phyloP scores from a whole-genome alignment of 1,284 basidiomycete species.

The Leccinum solheimii region DNA sequence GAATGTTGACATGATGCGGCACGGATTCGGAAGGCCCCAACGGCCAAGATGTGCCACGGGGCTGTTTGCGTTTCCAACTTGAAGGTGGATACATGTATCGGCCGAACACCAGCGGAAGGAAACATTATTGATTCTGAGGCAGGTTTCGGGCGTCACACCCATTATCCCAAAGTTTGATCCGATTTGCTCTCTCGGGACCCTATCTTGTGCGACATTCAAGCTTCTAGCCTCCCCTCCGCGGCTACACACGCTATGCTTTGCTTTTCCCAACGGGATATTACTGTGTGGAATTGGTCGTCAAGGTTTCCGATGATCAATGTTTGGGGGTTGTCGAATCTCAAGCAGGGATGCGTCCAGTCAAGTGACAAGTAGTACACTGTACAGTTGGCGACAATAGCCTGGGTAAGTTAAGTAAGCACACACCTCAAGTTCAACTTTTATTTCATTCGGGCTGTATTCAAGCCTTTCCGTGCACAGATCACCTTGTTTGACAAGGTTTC shows the following conservation, averaged over 20 bases:
- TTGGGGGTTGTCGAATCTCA: not conserved
- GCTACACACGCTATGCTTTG: not conserved
- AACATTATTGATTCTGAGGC: not conserved
- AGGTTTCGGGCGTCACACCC: not conserved
- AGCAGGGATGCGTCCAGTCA: not conserved
- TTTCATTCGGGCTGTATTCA: not conserved
- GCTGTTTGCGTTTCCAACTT: no score
- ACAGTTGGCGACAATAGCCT: not conserved
- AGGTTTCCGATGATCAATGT: not conserved
- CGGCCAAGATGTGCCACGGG: not conserved
- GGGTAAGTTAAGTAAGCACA: not conserved
- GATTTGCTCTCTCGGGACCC: not conserved
- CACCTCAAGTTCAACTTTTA: not conserved
- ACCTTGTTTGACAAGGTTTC: not conserved
- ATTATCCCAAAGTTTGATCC: not conserved
- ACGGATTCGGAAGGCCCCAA: not conserved
- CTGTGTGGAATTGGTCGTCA: not conserved
- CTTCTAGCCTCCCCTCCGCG: not conserved
- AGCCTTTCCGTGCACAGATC: no score
- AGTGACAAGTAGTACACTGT: not conserved
- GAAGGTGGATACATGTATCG: not conserved
- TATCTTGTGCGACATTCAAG: not conserved
- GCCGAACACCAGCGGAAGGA: not conserved
- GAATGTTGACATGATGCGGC: not conserved
- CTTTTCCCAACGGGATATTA: not conserved